These are phyloP conservation scores for Micractinium sp. DNA, from an alignment of 139 green algal genomes.

Conservation along the genomic window DNA sequence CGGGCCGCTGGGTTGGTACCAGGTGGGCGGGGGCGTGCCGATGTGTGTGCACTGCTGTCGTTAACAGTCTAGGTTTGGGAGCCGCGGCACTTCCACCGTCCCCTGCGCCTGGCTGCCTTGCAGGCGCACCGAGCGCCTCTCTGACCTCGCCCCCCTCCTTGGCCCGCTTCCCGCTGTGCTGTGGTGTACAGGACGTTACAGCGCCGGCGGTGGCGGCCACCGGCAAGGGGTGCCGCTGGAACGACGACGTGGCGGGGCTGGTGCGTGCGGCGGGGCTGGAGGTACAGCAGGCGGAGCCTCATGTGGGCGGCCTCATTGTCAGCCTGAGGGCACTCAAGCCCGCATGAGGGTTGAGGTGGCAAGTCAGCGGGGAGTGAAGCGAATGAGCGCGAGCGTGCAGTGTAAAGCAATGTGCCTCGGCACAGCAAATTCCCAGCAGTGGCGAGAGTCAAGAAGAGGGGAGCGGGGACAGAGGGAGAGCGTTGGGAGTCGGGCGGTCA, in stretches of 20 bases:
- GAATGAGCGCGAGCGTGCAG: conserved; percentile 2
- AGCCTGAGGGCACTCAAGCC: conserved; percentile 39
- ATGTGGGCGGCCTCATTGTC: conserved; percentile 55
- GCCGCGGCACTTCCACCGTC: not conserved
- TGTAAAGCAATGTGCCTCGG: conserved; percentile 2
- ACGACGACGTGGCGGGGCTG: conserved; percentile 62
- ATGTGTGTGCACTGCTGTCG: not conserved
- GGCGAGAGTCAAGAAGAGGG: not conserved
- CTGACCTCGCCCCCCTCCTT: not conserved
- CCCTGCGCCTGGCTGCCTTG: not conserved
- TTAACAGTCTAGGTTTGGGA: not conserved
- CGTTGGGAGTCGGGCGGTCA: not conserved
- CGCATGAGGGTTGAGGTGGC: not conserved
- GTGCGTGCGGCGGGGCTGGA: conserved; percentile 38
- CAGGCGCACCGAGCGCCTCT: not conserved
- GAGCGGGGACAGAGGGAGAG: no score
- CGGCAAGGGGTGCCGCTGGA: conserved; percentile 60
- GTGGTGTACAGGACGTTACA: conserved; percentile 39
- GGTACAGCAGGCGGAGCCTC: conserved; percentile 22
- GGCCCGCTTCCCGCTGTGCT: not conserved
- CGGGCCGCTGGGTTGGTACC: conserved; percentile 35
- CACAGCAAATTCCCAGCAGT: not conserved
- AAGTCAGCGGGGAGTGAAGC: not conserved
- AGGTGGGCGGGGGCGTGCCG: not conserved
- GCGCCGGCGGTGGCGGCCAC: conserved; percentile 26